Evolutionary conservation across 2,329 filamentous ascomycete genomes (phyloP).

Genomic region (Cytospora schulzeri): DNA sequence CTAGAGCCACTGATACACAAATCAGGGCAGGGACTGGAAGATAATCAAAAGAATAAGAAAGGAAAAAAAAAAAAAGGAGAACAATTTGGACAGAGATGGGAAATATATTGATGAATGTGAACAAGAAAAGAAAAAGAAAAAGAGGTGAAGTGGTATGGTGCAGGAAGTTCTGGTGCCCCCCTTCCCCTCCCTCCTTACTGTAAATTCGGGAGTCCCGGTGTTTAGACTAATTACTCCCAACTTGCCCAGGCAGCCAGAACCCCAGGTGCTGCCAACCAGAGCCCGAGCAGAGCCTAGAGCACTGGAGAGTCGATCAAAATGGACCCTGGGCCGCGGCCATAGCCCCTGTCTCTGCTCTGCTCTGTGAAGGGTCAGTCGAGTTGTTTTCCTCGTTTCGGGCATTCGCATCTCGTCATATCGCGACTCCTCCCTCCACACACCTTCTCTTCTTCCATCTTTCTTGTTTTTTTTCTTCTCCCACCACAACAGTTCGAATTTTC

Average conservation of each 20-base stretch:
- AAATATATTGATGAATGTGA: neutral
- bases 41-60: neutral
- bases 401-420: conserved; percentile 25
- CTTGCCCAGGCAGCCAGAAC: no score
- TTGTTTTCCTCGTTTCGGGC: conserved; percentile 30
- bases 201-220: neutral
- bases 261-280: neutral
- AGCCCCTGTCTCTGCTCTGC: conserved; percentile 1
- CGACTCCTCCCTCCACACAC: conserved; percentile 19
- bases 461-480: conserved; percentile 1
- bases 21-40: neutral
- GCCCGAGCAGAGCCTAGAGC: neutral
- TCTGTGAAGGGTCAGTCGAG: conserved; percentile 15
- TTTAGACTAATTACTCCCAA: no score
- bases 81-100: neutral
- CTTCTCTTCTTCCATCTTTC: conserved; percentile 12
- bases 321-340: neutral
- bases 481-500: conserved; percentile 1
- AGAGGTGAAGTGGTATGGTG: neutral
- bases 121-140: no score
- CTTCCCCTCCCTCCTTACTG: no score
- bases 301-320: neutral
- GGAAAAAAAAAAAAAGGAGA: neutral
- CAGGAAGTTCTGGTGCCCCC: no score
- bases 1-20: neutral